These are phyloP conservation scores for Corchorus olitorius DNA, from an alignment of 345 rosid species.

Conservation along the genomic window DNA sequence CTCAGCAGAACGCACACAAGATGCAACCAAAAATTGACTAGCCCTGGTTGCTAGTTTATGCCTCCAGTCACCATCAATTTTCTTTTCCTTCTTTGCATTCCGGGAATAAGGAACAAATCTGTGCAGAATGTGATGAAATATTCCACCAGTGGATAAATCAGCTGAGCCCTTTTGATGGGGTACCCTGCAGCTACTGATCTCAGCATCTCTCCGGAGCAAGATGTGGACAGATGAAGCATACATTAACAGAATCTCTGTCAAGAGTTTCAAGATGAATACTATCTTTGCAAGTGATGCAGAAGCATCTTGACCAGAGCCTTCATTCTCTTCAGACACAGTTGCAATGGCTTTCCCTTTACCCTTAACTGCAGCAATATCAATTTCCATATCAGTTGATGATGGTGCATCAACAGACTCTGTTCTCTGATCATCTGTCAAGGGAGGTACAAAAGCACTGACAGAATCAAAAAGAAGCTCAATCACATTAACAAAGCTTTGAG, in stretches of 20 bases:
- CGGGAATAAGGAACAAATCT: conserved; percentile 68
- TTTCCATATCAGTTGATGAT: conserved; percentile 77
- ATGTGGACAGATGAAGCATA: conserved; percentile 82
- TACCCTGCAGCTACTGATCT: conserved; percentile 56
- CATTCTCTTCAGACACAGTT: conserved; percentile 55
- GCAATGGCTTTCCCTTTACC: conserved; percentile 94
- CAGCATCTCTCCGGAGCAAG: conserved; percentile 79
- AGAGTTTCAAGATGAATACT: conserved; percentile 84
- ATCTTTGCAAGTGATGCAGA: conserved; percentile 82
- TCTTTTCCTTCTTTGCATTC: conserved; percentile 66
- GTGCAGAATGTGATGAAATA: conserved; percentile 82
- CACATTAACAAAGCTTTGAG: conserved; percentile 77
- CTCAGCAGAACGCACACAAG: conserved; percentile 89
- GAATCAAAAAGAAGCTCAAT: conserved; percentile 89
- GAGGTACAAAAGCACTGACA: conserved; percentile 63
- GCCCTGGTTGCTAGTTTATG: conserved; percentile 81
- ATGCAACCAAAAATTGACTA: conserved; percentile 82
- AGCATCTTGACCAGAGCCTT: conserved; percentile 52
- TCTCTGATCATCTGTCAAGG: conserved; percentile 50
- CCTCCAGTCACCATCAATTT: conserved; percentile 85
- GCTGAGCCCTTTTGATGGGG: conserved; percentile 52
- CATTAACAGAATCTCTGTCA: conserved; percentile 85
- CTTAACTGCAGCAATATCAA: conserved; percentile 73
- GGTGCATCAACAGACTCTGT: conserved; percentile 40
- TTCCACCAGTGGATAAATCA: conserved; percentile 52